Percentiles rank a stretch among this genome's conserved stretches.
Conservation (phyloP, 2,329 filamentous ascomycete species). For the Trichoderma koningiopsis region DNA sequence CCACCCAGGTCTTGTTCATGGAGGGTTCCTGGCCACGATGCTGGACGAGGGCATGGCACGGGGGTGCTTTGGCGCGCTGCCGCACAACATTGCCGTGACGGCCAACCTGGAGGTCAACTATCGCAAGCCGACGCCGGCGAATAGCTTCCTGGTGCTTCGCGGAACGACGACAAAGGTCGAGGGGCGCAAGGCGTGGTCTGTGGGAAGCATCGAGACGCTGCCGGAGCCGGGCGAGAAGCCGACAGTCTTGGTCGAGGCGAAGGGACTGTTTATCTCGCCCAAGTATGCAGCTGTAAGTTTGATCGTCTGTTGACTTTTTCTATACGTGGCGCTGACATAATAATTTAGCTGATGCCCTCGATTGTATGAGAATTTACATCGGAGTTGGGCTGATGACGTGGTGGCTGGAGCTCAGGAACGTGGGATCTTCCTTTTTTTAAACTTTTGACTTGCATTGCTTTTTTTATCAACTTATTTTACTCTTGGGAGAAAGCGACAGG, state of each 20-base stretch:
- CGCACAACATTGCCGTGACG: conserved; percentile 83
- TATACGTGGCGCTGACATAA: background rate
- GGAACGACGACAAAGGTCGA: conserved; percentile 84
- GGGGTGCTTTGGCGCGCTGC: conserved; percentile 85
- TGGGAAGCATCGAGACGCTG: conserved; percentile 81
- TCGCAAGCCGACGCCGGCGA: conserved; percentile 74
- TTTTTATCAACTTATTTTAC: background rate
- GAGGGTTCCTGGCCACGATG: conserved; percentile 87
- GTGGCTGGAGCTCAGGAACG: background rate
- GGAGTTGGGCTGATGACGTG: background rate
- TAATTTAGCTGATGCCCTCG: conserved; percentile 30
- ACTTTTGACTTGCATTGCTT: background rate
- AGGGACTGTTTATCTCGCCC: conserved; percentile 86
- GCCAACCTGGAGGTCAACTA: conserved; percentile 85
- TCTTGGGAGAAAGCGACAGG: background rate
- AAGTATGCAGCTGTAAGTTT: conserved; percentile 71
- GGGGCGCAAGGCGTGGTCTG: conserved; percentile 92
- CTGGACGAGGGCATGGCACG: conserved; percentile 87
- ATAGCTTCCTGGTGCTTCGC: conserved; percentile 73
- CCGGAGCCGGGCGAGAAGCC: conserved; percentile 62
- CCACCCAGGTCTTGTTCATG: conserved; percentile 88
- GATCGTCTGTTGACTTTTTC: background rate
- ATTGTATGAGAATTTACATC: conserved; percentile 12
- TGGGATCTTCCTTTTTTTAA: background rate
- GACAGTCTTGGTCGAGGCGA: conserved; percentile 75